Base-by-base conservation (phyloP, 768 basidiomycete species). In the Trametes coccinea region DNA sequence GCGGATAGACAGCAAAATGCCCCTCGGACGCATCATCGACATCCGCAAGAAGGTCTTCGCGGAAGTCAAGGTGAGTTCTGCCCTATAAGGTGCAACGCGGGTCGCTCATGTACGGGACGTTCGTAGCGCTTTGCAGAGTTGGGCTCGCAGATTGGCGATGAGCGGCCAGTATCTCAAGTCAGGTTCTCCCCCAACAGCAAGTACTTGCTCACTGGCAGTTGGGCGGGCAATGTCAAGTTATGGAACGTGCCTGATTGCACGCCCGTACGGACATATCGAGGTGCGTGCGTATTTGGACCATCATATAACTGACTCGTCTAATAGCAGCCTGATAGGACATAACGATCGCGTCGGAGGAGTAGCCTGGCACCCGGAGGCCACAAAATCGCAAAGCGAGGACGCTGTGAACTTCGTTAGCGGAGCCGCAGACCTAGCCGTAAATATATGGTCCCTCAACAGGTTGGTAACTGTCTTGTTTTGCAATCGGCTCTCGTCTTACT, bases 131-230 rank as follows among this genome's bases (percentile, higher is more conserved):
- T 92, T 74, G 81, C 86, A 50, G 96, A 95, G 69, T 84, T 98
- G 47, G 97, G 97, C 27, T 98, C 97, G 0, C 96, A 98, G 81
- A 95, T 98, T 66, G 97, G 95, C 56, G 97, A 98, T 73, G 95
- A 97, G 66, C 84, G 97, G 45, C 95, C 97, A 0, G 85, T 98
- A 65, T 90, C 94, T 2, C 88, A 91, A 77, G 92, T 98, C 31
- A 89, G 97, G 41, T 98, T 98, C 74, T 86, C 96, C 3, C 97
- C 97, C 7, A 91, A 98, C 72, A 90, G 89, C 72, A 76, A 91
- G 69, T 81, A 90, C 60, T 83, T 98, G 50, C 91, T 94, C 4
- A 96, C 96, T 2, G 95, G 91, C 10, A 95, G 93, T 66, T 99
- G 97, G 97, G 92, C 95, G 31, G 97, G 97, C 17, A 87, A 87